Evolutionary conservation across 1,139 yeast species (phyloP), one percentile per base, ranked within the genome.

Genomic region (Yamadazyma jaroonii): DNA sequence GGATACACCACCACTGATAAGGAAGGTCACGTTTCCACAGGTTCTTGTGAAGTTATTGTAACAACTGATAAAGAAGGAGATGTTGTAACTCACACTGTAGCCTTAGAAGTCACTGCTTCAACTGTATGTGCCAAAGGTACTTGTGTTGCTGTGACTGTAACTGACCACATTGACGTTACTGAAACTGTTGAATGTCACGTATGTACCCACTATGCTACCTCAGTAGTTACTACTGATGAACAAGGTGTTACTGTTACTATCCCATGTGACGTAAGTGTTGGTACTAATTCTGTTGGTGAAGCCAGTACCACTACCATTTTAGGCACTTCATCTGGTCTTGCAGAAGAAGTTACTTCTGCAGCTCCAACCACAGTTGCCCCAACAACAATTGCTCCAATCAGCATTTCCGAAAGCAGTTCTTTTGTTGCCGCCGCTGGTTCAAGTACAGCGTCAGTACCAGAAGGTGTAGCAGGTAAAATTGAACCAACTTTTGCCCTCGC

Each of bases 121-220:
- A 28, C 29, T 32, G 13, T 25, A 21, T 25, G 33, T 30, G 25
- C 22, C 26, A 29, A 15, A 17, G 31, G 31, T 6, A 15, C 9
- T n/a, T 29, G 31, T 11, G 33, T 21, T 8, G 25, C 3, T 9
- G 33, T 31, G 7, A 21, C 33, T 9, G 25, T 14, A 6, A 22
- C 33, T 32, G 10, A 29, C 13, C 20, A 8, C 6, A 10, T 77
- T 44, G 76, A 75, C 39, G 57, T 54, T 39, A 50, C 61, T 40
- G 54, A 3, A 4, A 25, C 32, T 25, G 29, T 24, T 14, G 10
- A 22, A 23, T 37, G 40, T 29, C 20, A 12, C 14, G 26, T 27
- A 5, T 38, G 41, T 26, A 35, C 30, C 9, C 13, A 32, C 23
- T 38, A 31, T 21, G 20, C 21, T 7, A 32, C 25, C 6, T 9